Base-by-base conservation (phyloP, 2,329 filamentous ascomycete genomes). In the Penicillium sumatraense region DNA sequence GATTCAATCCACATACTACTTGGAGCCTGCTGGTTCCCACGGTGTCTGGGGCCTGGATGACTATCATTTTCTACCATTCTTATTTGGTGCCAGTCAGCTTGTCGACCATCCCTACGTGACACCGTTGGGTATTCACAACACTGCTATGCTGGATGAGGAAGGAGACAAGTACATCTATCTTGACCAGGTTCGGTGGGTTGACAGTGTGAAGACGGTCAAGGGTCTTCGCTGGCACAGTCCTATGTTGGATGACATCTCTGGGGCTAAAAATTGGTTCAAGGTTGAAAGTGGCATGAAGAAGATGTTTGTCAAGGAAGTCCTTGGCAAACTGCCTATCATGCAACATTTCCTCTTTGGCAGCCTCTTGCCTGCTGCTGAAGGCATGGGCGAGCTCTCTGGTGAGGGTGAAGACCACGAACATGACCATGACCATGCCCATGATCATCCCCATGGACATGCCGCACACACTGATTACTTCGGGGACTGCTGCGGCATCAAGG, bases 11-110 rank as follows among this genome's bases (percentile, higher is more conserved):
- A 91, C 91, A 3, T 99, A 99, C 77, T 99, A 99, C 69, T 87
- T 99, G 48, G 95, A 99, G 69, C 95, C 95, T 2, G 95, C 95
- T 0, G 95, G 95, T 13, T 97, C 93, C 1, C 95, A 99, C 72
- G 95, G 95, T 36, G 95, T 99, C 21, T 99, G 95, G 95, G 95
- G 95, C 16, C 80, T 99, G 1, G 95, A 99, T 68, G 95, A 99
- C 73, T 97, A 99, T 76, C 93, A 96, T 64, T 99, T 99, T 76
- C 79, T 97, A 1, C 95, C 96, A 0, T 99, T 98, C 72, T 84
- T 99, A 11, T 96, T 98, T 61, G 95, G 95, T 18, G 92, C 95
- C 31, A 89, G 92, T 21, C 96, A 99, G 75, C 83, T 97, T 16
- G 80, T 95, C 14, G 86, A 90, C 60, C 95, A 99, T 71, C 89